Percentiles rank a stretch among this genome's conserved stretches.
Conservation (phyloP, 352 stramenopile species). For the Phytophthora idaei region DNA sequence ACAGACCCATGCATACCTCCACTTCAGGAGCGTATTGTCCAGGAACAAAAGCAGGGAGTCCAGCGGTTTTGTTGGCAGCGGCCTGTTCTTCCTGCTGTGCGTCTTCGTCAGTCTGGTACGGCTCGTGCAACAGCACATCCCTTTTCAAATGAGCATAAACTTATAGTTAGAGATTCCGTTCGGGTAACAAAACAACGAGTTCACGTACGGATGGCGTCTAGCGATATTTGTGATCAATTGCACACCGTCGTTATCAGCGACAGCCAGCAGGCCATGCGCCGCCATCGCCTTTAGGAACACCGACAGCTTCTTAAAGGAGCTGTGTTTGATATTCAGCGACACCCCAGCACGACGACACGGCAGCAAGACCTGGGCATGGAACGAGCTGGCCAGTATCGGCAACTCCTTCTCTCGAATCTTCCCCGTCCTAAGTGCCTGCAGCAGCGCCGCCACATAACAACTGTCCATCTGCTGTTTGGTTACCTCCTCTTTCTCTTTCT, state of each 20-base stretch:
- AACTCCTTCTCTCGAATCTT: slow-evolving; percentile 76
- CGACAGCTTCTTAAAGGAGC: slow-evolving; percentile 85
- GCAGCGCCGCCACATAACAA: slow-evolving; percentile 63
- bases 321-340: slow-evolving; percentile 77
- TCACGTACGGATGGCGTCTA: slow-evolving; percentile 72
- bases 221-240: slow-evolving; percentile 76
- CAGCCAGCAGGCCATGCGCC: slow-evolving; percentile 49
- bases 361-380: slow-evolving; percentile 72
- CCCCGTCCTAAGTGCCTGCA: slow-evolving; percentile 63
- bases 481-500: slow-evolving; percentile 32
- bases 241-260: slow-evolving; percentile 77
- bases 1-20: slow-evolving; percentile 68
- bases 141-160: slow-evolving; percentile 33
- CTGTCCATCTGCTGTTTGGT: slow-evolving; percentile 77
- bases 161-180: slow-evolving; percentile 6
- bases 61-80: slow-evolving; percentile 42
- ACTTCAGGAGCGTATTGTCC: slow-evolving; percentile 71
- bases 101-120: slow-evolving; percentile 65
- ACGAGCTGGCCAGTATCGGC: slow-evolving; percentile 80
- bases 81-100: slow-evolving; percentile 52
- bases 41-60: slow-evolving; percentile 50
- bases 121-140: slow-evolving; percentile 59
- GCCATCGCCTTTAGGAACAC: slow-evolving; percentile 75
- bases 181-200: not conserved
- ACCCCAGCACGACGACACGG: slow-evolving; percentile 58